Percentiles rank a stretch among this genome's conserved stretches.
These are phyloP conservation scores for Lepiota brunneoincarnata DNA, from an alignment of 768 basidiomycete species.

Conservation along the genomic window DNA sequence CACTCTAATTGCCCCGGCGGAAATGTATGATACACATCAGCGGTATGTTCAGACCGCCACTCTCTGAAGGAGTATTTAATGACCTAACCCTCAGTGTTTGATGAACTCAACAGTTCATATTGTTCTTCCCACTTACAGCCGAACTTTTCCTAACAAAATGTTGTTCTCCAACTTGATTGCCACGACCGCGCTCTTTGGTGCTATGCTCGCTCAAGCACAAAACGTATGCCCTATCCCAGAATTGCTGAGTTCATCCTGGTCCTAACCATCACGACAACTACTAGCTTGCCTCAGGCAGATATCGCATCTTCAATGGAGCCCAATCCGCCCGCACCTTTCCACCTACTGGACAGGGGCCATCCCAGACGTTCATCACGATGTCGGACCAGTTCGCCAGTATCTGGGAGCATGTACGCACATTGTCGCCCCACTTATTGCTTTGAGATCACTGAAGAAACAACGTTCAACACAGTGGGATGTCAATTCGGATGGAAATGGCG, in stretches of 20 bases:
- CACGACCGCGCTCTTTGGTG: neutral
- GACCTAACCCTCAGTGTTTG: no score
- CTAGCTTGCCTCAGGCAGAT: constrained; percentile 4
- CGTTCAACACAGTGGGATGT: neutral
- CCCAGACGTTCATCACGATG: constrained; percentile 1
- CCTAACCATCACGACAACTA: neutral
- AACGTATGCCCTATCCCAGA: neutral
- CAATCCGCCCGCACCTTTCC: constrained; percentile 11
- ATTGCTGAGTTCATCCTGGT: neutral
- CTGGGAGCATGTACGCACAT: neutral
- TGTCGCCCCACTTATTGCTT: neutral
- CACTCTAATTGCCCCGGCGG: no score
- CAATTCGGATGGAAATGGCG: neutral
- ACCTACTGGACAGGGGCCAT: neutral
- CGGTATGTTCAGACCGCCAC: no score
- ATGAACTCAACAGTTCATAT: no score
- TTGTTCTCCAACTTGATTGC: neutral
- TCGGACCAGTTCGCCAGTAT: constrained; percentile 6
- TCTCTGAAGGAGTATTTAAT: no score
- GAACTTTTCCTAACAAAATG: neutral
- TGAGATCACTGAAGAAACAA: neutral
- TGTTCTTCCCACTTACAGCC: no score
- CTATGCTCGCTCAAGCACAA: neutral
- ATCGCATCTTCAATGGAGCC: constrained; percentile 7
- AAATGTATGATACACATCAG: no score